Evolutionary conservation across 345 rosid genomes (phyloP).

Genomic region (Punica granatum): DNA sequence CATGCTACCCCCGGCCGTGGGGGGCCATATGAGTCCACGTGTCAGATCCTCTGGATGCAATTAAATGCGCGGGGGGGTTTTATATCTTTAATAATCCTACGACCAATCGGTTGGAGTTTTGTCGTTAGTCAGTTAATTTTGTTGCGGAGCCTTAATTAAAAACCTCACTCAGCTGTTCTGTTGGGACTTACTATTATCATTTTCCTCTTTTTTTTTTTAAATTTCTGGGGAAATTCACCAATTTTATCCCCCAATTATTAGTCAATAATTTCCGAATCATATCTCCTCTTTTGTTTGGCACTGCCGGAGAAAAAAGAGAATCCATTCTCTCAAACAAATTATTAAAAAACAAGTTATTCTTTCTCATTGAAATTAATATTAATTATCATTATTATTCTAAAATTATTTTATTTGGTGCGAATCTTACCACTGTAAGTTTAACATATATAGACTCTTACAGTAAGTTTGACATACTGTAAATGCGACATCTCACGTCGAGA

Average conservation of each 20-base stretch:
- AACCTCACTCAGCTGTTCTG: not conserved
- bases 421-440: no score
- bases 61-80: not conserved
- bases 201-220: not conserved
- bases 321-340: no score
- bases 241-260: not conserved
- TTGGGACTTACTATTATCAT: not conserved
- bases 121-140: slow-evolving; percentile 1
- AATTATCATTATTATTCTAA: no score
- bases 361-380: no score
- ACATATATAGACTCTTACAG: no score
- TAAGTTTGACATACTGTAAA: no score
- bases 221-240: not conserved
- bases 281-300: not conserved
- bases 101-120: not conserved
- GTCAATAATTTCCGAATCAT: not conserved
- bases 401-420: no score
- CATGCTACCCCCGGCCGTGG: not conserved
- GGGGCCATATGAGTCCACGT: not conserved
- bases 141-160: not conserved
- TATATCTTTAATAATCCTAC: not conserved
- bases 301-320: not conserved
- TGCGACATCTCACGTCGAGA: no score
- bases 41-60: not conserved
- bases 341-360: no score